Base-by-base conservation (phyloP, 768 basidiomycete species). In the Nidularia sp. region DNA sequence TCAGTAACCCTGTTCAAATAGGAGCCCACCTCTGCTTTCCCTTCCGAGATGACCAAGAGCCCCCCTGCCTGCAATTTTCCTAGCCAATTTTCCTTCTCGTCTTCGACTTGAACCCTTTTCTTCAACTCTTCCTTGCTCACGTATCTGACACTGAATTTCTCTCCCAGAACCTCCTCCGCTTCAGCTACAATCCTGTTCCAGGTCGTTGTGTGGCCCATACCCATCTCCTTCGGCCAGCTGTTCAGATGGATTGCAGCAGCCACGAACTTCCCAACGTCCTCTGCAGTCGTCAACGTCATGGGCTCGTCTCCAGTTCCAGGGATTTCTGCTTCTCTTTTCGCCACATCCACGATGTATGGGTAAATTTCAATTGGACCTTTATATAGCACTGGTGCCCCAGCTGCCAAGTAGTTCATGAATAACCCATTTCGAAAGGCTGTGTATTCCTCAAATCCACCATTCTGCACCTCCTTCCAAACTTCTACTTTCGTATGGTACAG, bases 121-220 rank as follows among this genome's bases (percentile, higher is more conserved):
- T 41, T 41, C 10, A 41, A 15, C 39, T 41, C 12, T 15, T 41
- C 39, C 39, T 15, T 41, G 15, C 39, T 41, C 12, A 45, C 18
- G 33, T 51, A 51, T 22, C 35, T 5, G 29, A 51, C 50, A 10
- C 35, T 6, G n/a, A 51, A 15, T 33, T 35, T 51, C 25, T 32
- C 34, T 10, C 32, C 43, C 6, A 44, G 35, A 5, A 51, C 50
- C 25, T 42, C 32, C 29, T 51, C 50, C 7, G 25, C 50, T 4
- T 51, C 43, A 32, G 31, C 42, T 35, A 51, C 31, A 13, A 51
- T 13, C 6, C 34, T 13, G 31, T 51, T 51, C 32, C 45, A 51
- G 12, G 50, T 32, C 5, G 50, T 51, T 8, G 43, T 51, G n/a
- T 51, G 42, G 4, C 50, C 13, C 50, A 51, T 51, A n/a, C 50